Conservation (phyloP, 1,284 basidiomycete genomes). For the Pyrrhoderma noxium region DNA sequence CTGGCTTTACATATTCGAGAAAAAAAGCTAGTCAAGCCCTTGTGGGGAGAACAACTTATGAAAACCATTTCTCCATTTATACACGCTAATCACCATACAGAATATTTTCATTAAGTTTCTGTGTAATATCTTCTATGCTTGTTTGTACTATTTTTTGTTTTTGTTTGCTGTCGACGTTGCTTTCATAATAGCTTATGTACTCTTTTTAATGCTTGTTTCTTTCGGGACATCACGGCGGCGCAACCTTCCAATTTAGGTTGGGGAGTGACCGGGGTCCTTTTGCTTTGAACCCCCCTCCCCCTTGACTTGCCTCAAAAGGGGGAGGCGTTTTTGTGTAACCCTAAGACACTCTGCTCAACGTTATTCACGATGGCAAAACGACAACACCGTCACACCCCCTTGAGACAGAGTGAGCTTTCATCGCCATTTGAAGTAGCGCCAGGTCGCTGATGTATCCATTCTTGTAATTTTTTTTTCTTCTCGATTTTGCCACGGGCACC, state of each 20-base stretch:
- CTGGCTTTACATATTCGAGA: constrained; percentile 46
- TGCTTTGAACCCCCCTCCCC: constrained; percentile 8
- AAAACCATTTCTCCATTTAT: constrained; percentile 12
- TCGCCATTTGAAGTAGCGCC: neutral
- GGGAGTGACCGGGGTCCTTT: neutral
- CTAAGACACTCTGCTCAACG: neutral
- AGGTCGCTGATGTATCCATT: neutral
- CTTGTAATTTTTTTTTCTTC: neutral
- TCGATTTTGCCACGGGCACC: constrained; percentile 8
- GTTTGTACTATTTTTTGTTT: too few relatives aligned
- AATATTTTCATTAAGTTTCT: too few relatives aligned
- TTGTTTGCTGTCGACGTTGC: too few relatives aligned
- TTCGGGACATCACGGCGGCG: constrained; percentile 1
- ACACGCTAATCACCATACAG: too few relatives aligned
- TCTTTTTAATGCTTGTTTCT: neutral
- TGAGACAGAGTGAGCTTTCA: constrained; percentile 18
- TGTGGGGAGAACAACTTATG: constrained; percentile 10
- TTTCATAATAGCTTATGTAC: neutral
- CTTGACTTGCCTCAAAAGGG: neutral
- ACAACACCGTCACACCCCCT: constrained; percentile 13
- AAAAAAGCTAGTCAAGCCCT: constrained; percentile 42
- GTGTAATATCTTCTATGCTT: too few relatives aligned
- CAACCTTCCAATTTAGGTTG: constrained; percentile 5
- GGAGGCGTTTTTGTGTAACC: too few relatives aligned
- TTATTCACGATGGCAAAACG: constrained; percentile 16